Conservation (phyloP, 768 basidiomycete species). For the Podaxis sp. region DNA sequence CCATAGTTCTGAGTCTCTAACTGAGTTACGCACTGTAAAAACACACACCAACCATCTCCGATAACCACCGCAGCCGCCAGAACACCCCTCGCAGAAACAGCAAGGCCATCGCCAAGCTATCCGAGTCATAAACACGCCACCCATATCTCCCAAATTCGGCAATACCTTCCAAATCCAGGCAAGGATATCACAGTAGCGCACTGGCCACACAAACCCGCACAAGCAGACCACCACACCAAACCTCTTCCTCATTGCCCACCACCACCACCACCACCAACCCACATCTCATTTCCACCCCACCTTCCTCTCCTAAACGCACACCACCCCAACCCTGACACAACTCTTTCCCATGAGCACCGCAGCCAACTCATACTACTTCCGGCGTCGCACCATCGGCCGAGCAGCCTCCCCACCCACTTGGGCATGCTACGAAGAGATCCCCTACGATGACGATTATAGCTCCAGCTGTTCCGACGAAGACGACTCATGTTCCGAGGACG, state of each 20-base stretch:
- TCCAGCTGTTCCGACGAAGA: constrained; percentile 47
- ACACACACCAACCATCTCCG: background rate
- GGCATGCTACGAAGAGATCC: constrained; percentile 91
- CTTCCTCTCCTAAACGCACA: background rate
- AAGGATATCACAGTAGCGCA: constrained; percentile 1
- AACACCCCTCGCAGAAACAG: background rate
- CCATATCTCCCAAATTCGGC: background rate
- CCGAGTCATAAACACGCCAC: background rate
- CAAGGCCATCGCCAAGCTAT: background rate
- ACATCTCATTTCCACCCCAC: background rate
- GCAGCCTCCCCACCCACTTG: constrained; percentile 84
- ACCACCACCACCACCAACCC: constrained; percentile 8
- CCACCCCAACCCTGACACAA: background rate
- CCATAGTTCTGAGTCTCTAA: background rate
- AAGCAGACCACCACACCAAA: constrained; percentile 3
- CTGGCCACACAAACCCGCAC: background rate
- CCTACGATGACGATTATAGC: constrained; percentile 62
- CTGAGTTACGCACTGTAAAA: background rate
- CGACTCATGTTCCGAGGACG: constrained; percentile 69
- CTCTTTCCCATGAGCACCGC: constrained; percentile 34
- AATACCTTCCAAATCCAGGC: background rate
- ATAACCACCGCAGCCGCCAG: background rate
- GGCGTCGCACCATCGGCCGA: constrained; percentile 73
- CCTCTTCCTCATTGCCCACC: constrained; percentile 13
- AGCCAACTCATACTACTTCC: constrained; percentile 49